phyloP scores from a whole-genome alignment of 306 rosid genomes.

The Arachis hypogaea region DNA sequence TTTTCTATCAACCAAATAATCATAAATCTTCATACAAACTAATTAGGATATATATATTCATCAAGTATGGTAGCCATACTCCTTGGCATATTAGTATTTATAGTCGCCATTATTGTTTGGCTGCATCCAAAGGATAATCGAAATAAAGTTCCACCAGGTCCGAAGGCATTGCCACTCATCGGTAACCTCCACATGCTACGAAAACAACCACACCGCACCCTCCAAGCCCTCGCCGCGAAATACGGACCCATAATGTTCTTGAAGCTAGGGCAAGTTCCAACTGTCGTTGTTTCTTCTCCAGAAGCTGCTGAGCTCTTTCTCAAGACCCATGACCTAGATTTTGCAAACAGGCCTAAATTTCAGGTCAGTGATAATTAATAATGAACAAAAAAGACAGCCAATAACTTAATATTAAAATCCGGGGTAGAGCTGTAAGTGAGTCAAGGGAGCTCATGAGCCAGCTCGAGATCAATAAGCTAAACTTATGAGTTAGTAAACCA shows the following conservation, averaged over 20 bases:
- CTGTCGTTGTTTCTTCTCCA: conserved; percentile 42
- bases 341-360: conserved; percentile 28
- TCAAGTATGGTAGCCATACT: conserved; percentile 17
- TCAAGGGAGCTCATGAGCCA: no score
- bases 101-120: neutral
- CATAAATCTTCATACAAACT: conserved; percentile 25
- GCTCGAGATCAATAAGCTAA: no score
- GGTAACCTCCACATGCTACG: conserved; percentile 56
- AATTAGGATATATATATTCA: neutral
- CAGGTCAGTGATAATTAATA: no score
- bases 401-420: no score
- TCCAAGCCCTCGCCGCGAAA: conserved; percentile 33
- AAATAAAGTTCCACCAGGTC: conserved; percentile 29
- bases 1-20: conserved; percentile 12
- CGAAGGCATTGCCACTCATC: conserved; percentile 41
- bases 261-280: conserved; percentile 33
- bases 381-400: no score
- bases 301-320: conserved; percentile 53
- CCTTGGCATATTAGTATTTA: conserved; percentile 23
- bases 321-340: conserved; percentile 45
- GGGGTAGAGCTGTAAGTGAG: no score
- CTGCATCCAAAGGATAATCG: conserved; percentile 15
- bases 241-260: conserved; percentile 50
- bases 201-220: conserved; percentile 33
- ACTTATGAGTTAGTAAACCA: no score